Conservation (phyloP, 202 grass and related monocot species). For the Setaria italica region DNA sequence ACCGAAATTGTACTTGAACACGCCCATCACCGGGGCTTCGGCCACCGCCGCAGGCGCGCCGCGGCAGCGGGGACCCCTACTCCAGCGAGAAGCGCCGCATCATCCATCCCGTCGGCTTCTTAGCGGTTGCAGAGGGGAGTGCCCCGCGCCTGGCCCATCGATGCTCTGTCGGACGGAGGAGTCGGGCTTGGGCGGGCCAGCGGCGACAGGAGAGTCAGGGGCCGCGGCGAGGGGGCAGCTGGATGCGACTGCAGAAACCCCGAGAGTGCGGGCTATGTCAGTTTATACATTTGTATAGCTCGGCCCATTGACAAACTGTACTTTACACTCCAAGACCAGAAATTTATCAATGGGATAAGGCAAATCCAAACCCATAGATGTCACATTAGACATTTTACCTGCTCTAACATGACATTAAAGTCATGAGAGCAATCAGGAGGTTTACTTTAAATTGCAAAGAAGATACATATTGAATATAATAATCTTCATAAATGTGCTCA, state of each 20-base stretch:
- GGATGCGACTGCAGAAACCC: background rate
- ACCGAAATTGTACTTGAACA: conserved; percentile 97
- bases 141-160: background rate
- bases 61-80: background rate
- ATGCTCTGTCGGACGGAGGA: background rate
- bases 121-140: background rate
- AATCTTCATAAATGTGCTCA: no score
- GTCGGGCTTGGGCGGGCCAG: background rate
- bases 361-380: no score
- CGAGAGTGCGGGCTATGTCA: background rate
- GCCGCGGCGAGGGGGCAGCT: background rate
- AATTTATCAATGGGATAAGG: no score
- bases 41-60: background rate
- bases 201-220: background rate
- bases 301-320: no score
- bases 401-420: no score
- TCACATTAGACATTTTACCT: no score
- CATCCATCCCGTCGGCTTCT: conserved; percentile 17
- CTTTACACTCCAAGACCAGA: no score
- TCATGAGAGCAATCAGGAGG: no score
- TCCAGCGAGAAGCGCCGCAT: conserved; percentile 17
- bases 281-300: no score
- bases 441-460: no score
- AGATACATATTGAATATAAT: no score
- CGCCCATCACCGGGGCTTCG: conserved; percentile 62